phyloP scores from a whole-genome alignment of 805 yeast species.

The Kuraishia capsulata region DNA sequence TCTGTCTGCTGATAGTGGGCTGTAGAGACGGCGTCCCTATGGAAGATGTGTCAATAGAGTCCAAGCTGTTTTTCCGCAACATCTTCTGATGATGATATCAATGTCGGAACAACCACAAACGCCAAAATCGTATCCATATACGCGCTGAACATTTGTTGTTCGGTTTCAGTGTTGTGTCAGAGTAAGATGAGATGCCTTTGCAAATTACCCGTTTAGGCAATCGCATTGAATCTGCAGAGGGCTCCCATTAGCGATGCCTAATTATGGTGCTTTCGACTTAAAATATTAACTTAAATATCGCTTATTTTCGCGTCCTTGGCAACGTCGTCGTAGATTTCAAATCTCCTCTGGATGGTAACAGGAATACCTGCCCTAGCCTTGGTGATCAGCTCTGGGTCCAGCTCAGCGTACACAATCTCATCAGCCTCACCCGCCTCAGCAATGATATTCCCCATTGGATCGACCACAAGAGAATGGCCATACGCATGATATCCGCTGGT shows the following conservation, averaged over 20 bases:
- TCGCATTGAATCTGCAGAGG: too few species aligned
- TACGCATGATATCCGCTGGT: conserved; percentile 53
- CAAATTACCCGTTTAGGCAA: too few species aligned
- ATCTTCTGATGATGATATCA: too few species aligned
- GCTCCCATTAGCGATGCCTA: too few species aligned
- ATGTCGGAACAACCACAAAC: too few species aligned
- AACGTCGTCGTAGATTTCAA: conserved; percentile 50
- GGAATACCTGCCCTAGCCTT: conserved; percentile 62
- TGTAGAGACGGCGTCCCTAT: conserved; percentile 3
- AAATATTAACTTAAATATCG: neutral
- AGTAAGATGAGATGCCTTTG: too few species aligned
- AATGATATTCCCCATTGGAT: conserved; percentile 50
- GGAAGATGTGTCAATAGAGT: conserved; percentile 12
- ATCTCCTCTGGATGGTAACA: conserved; percentile 60
- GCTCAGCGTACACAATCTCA: conserved; percentile 64
- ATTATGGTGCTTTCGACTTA: too few species aligned
- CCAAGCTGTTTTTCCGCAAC: conserved; percentile 4
- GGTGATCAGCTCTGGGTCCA: conserved; percentile 52
- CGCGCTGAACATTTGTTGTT: too few species aligned
- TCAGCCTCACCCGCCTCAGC: conserved; percentile 76
- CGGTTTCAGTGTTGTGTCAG: too few species aligned
- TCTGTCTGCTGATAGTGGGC: conserved; percentile 7
- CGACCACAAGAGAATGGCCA: conserved; percentile 58
- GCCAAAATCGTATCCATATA: too few species aligned
- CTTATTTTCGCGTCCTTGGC: neutral